Evolutionary conservation across 108 stramenopile species (phyloP), one percentile per base, ranked within the genome.

Genomic region (Cyclostephanos invisitatus): DNA sequence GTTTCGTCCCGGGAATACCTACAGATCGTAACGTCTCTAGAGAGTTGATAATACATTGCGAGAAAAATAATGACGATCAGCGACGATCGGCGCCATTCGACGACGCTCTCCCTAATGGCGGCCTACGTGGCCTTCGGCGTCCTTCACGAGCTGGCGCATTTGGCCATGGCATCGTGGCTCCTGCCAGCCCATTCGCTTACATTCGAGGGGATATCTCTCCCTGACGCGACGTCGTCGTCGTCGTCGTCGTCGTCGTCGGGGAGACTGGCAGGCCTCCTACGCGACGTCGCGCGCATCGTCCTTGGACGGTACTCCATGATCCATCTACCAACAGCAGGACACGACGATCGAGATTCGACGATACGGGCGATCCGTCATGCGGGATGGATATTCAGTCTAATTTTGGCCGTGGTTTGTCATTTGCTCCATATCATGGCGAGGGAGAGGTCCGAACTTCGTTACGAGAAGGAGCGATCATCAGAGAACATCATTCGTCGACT

Each of bases 341-440:
- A n/a, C 5, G 44, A 24, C 51, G 37, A 35, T 35, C 37, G 3
- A n/a, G 22, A 40, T 11, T 12, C 29, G 47, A 27, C 14, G 40
- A 32, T 29, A 4, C 9, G 17, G n/a, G 28, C 64, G 15, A 60
- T 75, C 22, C 20, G 28, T 5, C 87, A 86, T 64, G 56, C 73
- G 1, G 90, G 86, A 37, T 91, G 90, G 90, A 73, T 87, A 18
- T 58, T 78, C 48, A 91, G 90, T 50, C 12, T 80, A 2, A 10
- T 70, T 5, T 21, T 90, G 48, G 83, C 84, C 22, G 49, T 80
- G 24, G 21, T 72, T 32, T 38, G 81, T 48, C 74, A 76, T 53
- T 29, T 37, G 2, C 47, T 64, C 12, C 58, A 67, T 57, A 4
- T 28, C 0, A 37, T 15, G 25, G 55, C 25, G 37, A 32, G 38